Evolutionary conservation across 139 green algal species (phyloP).

Genomic region (Yamagishiella unicocca): DNA sequence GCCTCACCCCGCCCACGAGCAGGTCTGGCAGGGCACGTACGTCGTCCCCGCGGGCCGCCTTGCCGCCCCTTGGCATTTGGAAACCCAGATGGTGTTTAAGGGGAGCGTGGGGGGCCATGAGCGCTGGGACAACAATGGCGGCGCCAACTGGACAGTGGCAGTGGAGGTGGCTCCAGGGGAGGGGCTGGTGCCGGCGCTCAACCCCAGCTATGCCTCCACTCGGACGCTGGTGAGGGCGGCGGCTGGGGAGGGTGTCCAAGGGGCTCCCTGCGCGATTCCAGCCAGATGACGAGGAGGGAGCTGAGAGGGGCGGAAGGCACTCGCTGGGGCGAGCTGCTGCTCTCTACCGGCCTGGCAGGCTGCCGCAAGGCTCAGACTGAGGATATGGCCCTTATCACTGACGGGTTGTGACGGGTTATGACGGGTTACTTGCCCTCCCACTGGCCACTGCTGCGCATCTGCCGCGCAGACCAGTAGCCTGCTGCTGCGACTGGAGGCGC

Average conservation of each 20-base stretch:
- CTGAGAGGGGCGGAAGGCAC: too few relatives aligned
- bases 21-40: conserved; percentile 50
- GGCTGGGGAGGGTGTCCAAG: not conserved
- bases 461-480: conserved; percentile 45
- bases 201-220: not conserved
- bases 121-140: conserved; percentile 62
- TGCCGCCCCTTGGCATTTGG: conserved; percentile 20
- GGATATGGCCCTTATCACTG: too few relatives aligned
- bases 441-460: not conserved
- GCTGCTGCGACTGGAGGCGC: conserved; percentile 58
- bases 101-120: conserved; percentile 13
- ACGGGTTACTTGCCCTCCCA: too few relatives aligned
- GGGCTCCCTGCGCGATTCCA: too few relatives aligned
- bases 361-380: too few relatives aligned
- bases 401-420: too few relatives aligned
- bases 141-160: conserved; percentile 56
- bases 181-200: conserved; percentile 44
- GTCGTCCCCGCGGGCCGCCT: conserved; percentile 2
- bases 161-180: conserved; percentile 45
- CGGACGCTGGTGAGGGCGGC: conserved; percentile 18
- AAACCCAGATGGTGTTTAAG: conserved; percentile 51
- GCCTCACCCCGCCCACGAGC: too few relatives aligned
- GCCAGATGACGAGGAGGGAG: too few relatives aligned
- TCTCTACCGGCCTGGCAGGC: too few relatives aligned
- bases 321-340: too few relatives aligned